phyloP scores from a whole-genome alignment of 1,284 basidiomycete genomes.

The Fomitopsis pinicola region DNA sequence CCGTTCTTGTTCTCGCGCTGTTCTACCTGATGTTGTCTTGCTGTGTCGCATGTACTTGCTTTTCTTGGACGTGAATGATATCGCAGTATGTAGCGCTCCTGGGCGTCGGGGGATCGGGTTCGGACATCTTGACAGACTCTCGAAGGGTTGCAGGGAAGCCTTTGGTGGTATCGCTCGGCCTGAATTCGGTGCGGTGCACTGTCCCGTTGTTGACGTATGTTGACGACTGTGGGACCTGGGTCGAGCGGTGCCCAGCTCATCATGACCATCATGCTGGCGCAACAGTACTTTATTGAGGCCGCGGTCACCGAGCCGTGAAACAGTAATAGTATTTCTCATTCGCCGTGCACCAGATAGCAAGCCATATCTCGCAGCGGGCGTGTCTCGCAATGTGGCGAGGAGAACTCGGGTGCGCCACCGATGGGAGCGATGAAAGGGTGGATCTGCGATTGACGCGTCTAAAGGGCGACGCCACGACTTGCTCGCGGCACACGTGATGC shows the following conservation, averaged over 20 bases:
- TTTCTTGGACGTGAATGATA: background rate
- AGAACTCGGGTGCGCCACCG: too few relatives aligned
- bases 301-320: too few relatives aligned
- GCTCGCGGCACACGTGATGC: background rate
- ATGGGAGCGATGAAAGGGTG: background rate
- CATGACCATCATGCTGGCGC: background rate
- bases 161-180: background rate
- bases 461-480: background rate
- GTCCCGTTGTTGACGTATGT: background rate
- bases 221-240: background rate
- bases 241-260: too few relatives aligned
- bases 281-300: too few relatives aligned
- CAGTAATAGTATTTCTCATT: too few relatives aligned
- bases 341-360: too few relatives aligned
- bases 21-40: background rate
- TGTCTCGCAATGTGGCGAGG: too few relatives aligned
- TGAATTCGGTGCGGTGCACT: background rate
- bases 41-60: background rate
- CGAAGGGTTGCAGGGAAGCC: too few relatives aligned
- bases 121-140: too few relatives aligned
- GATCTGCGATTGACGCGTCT: background rate
- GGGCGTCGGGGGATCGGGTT: background rate
- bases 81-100: background rate
- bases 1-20: background rate
- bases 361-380: too few relatives aligned